Evolutionary conservation across 768 basidiomycete genomes (phyloP), one percentile per base, ranked within the genome.

Genomic region (Neoboletus magnificus): DNA sequence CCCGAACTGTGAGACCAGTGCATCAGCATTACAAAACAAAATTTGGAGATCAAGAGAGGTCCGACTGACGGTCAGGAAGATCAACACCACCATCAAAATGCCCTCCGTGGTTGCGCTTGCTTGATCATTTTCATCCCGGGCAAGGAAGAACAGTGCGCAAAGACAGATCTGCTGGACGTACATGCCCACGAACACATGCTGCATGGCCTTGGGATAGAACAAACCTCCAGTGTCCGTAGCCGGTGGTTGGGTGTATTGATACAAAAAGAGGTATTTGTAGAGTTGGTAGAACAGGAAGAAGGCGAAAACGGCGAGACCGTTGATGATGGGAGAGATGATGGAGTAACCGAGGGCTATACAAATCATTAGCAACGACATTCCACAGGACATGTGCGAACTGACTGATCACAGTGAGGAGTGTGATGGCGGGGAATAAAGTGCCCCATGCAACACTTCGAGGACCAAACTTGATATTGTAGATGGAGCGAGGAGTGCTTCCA

Each of bases 171-270:
- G 87, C 69, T 95, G 83, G 43, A 99, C 79, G 68, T 99, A 99
- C 68, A 98, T 64, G 4, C 96, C 97, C 22, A 94, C 92, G 61
- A 98, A 98, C 30, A 96, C 66, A 66, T 98, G 97, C 47, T 91
- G 85, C 27, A 98, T 83, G 5, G 97, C 96, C 71, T 87, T 91
- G 23, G 95, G 95, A 80, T 93, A 98, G 79, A 97, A 98, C 47
- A 91, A 68, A 0, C 97, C 97, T 36, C 96, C 96, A 0, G 93
- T 96, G 52, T 97, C 94, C 48, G 75, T 75, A 5, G 79, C 72
- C 0, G 79, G 67, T 4, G 86, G 82, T 67, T 93, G 87, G 52
- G 90, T 85, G 63, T 83, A 82, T 57, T 82, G 84, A 77, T 84
- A 93, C 50, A 91, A 76, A 80, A 91, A 93, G 30, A 91, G 82